Conservation (phyloP, 2,329 filamentous ascomycete genomes). For the Dothiorella sarmentorum region DNA sequence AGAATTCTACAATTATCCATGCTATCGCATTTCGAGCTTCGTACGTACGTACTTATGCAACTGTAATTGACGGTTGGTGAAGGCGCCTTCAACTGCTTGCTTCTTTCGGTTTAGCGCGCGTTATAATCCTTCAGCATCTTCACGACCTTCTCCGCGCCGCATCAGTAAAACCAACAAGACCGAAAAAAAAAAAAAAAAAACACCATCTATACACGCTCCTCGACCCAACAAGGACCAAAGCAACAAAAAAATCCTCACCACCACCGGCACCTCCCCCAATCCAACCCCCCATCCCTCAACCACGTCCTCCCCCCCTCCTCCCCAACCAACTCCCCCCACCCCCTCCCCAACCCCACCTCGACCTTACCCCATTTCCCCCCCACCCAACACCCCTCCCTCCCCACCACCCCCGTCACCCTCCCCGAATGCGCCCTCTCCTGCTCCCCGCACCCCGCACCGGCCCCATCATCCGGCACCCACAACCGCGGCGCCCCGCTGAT, state of each 20-base stretch:
- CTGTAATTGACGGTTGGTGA: too few relatives aligned
- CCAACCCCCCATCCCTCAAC: conserved; percentile 12
- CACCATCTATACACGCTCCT: neutral
- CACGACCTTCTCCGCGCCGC: too few relatives aligned
- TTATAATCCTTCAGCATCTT: too few relatives aligned
- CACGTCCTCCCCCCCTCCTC: neutral
- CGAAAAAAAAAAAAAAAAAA: neutral
- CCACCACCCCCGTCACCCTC: neutral
- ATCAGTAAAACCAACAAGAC: too few relatives aligned
- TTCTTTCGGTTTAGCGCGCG: too few relatives aligned
- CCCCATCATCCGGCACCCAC: neutral
- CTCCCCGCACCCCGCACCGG: neutral
- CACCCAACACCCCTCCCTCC: neutral
- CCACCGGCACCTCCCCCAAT: conserved; percentile 4
- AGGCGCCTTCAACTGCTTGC: too few relatives aligned
- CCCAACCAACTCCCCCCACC: neutral
- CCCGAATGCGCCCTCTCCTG: neutral
- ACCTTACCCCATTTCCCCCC: neutral
- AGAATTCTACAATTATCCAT: too few relatives aligned
- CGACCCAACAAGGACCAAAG: too few relatives aligned
- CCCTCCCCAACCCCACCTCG: neutral
- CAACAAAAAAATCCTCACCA: neutral
- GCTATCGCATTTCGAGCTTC: too few relatives aligned
- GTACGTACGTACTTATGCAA: too few relatives aligned
- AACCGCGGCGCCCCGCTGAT: neutral